Evolutionary conservation across 169 alveolate genomes (phyloP).

Genomic region (Cryptosporidium sp.): DNA sequence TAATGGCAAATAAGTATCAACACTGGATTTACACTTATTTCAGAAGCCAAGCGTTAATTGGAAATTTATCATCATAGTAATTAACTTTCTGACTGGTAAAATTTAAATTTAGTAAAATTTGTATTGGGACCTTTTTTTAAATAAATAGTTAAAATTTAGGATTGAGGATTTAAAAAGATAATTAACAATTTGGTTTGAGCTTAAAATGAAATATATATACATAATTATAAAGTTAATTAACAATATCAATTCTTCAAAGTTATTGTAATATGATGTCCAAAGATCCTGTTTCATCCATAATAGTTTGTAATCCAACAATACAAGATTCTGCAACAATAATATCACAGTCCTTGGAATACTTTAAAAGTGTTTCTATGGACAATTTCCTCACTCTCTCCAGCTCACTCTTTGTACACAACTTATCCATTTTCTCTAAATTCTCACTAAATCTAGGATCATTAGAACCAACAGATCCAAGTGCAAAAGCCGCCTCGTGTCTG

Average conservation of each 20-base stretch:
- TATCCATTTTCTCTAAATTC: slow-evolving; percentile 1
- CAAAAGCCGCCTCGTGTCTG: slow-evolving; percentile 93
- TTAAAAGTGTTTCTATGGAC: slow-evolving; percentile 75
- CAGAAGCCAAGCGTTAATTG: slow-evolving; percentile 76
- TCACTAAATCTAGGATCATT: slow-evolving; percentile 71
- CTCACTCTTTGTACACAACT: background rate
- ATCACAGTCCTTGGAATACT: slow-evolving; percentile 74
- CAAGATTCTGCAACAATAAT: slow-evolving; percentile 83
- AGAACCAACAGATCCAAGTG: slow-evolving; percentile 89
- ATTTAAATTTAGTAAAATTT: background rate
- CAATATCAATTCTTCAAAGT: background rate
- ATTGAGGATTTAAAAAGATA: background rate
- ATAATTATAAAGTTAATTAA: no score
- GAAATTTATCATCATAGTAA: slow-evolving; percentile 62
- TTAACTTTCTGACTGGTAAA: background rate
- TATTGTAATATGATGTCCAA: slow-evolving; percentile 7
- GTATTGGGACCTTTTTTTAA: background rate
- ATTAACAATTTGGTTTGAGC: no score
- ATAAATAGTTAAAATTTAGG: background rate
- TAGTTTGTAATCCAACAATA: slow-evolving; percentile 81
- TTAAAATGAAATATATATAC: no score
- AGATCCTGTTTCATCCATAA: slow-evolving; percentile 78
- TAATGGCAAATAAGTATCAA: slow-evolving; percentile 29
- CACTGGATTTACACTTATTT: slow-evolving; percentile 1
- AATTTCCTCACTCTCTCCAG: slow-evolving; percentile 24